phyloP scores from a whole-genome alignment of 768 basidiomycete species.

The Kondoa subrosea region DNA sequence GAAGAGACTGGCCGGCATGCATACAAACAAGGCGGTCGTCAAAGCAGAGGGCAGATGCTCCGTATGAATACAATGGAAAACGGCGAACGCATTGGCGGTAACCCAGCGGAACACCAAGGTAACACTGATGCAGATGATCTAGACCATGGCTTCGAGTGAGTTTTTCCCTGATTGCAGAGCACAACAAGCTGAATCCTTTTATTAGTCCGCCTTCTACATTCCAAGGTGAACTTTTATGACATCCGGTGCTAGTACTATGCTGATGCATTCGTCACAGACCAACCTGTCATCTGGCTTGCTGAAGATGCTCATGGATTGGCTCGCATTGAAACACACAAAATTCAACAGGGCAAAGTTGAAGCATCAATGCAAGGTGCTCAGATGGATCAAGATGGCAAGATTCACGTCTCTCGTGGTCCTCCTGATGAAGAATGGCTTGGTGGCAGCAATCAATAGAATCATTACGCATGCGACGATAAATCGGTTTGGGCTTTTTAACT shows the following conservation, averaged over 20 bases:
- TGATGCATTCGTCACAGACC: conserved; percentile 47
- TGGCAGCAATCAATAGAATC: no score
- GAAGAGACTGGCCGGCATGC: neutral
- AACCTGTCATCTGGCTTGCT: conserved; percentile 56
- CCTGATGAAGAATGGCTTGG: neutral
- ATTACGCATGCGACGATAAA: no score
- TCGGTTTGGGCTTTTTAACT: no score
- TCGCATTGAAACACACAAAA: conserved; percentile 45
- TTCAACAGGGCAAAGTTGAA: conserved; percentile 32
- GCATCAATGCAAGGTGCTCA: conserved; percentile 22
- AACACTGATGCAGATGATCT: conserved; percentile 24
- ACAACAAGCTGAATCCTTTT: conserved; percentile 14
- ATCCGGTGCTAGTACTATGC: no score
- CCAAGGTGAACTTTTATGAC: no score
- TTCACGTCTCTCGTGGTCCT: conserved; percentile 36
- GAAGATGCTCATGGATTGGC: conserved; percentile 52
- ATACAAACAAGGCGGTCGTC: neutral
- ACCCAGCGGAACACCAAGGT: conserved; percentile 11
- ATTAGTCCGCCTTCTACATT: conserved; percentile 4
- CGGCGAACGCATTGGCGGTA: conserved; percentile 11
- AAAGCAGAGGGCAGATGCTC: conserved; percentile 13
- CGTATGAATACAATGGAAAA: conserved; percentile 3
- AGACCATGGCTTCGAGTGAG: neutral
- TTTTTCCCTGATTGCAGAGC: neutral
- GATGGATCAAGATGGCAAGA: conserved; percentile 49